Base-by-base conservation (phyloP, 768 basidiomycete species). In the Suillus occidentalis region DNA sequence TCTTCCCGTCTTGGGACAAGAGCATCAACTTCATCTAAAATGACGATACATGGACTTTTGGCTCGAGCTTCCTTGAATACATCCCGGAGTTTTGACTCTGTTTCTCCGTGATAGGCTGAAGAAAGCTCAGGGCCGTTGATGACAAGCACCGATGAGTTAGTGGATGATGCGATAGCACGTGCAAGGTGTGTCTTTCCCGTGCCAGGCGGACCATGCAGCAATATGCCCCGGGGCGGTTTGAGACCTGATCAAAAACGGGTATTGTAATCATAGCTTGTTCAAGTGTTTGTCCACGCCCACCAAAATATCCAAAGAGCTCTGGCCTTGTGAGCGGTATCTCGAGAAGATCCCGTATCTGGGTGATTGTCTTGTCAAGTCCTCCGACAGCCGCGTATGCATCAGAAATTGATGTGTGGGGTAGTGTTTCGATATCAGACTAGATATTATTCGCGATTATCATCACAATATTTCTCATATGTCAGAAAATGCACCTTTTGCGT, bases 161-260 rank as follows among this genome's bases (percentile, higher is more conserved):
- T 92, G 6, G 95, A 94, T 0, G 89, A 85, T 4, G 97, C 95
- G 65, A 99, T 95, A 16, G 95, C 93, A 66, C 95, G 89, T 13
- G 97, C 97, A 2, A 99, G 82, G 72, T 97, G 95, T 0, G 97
- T 99, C 79, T 99, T 99, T 18, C 97, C 97, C 10, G 97, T 99
- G 43, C 97, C 97, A 3, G 97, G 95, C 13, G 95, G 96, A 13
- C 97, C 97, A 75, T 98, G 90, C 2, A 99, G 85, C 22, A 99
- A 84, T 53, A 99, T 91, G 5, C 97, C 97, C 55, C 93, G 88
- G n/a, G 97, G 96, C 18, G 97, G 96, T 71, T 92, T 95, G n/a
- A 99, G 82, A 42, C 92, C 94, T 87, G 62, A 36, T 60, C 59
- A 49, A 37, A 59, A 22, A 47, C 8, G 45, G n/a, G 28, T 14